Percentiles rank a stretch among this genome's conserved stretches.
These are phyloP conservation scores for Corymbia citriodora DNA, from an alignment of 441 rosid genomes.

Conservation along the genomic window DNA sequence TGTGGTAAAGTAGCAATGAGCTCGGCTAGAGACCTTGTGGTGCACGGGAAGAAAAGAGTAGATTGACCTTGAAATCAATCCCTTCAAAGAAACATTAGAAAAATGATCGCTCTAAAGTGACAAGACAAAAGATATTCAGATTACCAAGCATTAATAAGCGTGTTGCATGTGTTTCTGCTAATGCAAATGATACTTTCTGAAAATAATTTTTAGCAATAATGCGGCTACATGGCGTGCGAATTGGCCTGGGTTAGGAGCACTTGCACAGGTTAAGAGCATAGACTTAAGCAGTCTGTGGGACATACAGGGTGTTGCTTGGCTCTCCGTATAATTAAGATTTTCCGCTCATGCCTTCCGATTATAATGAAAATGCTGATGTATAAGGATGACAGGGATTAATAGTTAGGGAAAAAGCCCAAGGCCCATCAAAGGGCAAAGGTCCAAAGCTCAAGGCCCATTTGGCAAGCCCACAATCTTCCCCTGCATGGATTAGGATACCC, in stretches of 20 bases:
- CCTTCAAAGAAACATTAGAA: not conserved
- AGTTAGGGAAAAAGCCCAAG: not conserved
- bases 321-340: not conserved
- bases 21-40: not conserved
- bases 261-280: not conserved
- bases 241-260: not conserved
- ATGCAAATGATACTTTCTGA: not conserved
- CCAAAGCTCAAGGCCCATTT: not conserved
- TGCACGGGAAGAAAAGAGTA: not conserved
- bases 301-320: not conserved
- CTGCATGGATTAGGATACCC: not conserved
- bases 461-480: not conserved
- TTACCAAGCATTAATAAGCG: not conserved
- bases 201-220: not conserved
- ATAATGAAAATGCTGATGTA: not conserved
- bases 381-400: too few relatives aligned
- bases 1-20: not conserved
- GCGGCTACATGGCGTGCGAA: not conserved
- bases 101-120: not conserved
- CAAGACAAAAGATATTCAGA: not conserved
- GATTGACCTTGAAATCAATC: not conserved
- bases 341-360: not conserved
- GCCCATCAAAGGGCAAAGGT: not conserved
- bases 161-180: not conserved
- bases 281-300: not conserved